Evolutionary conservation across 768 basidiomycete genomes (phyloP), one percentile per base, ranked within the genome.

Genomic region (Psilocybe subaeruginosa): DNA sequence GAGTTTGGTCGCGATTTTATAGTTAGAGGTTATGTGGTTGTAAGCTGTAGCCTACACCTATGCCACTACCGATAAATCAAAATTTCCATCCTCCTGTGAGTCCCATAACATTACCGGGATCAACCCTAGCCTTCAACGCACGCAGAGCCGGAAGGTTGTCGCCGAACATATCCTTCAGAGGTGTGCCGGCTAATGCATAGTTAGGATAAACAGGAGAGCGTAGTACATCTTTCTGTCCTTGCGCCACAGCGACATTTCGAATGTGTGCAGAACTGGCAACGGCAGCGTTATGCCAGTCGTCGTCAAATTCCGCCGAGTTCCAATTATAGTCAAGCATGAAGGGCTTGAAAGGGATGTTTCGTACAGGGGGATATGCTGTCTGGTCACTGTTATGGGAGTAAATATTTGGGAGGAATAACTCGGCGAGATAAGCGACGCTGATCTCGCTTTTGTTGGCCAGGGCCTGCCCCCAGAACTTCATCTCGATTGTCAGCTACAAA

Each of bases 11-110:
- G 23, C 23, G 23, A 23, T 23, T 23, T 23, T 23, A 23, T 23
- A 23, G 23, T 23, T 23, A 23, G 23, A 23, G 23, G 23, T 23
- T 23, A 23, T 23, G 23, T 23, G 23, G 23, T 23, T 23, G 23
- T 23, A 23, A 23, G 23, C 23, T 23, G 23, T 23, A 23, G 23
- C 23, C 23, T 23, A 23, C 23, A 8, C 12, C 14, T 6, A 14
- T 6, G 14, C 43, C 23, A 23, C 23, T 23, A 48, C 8, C 17
- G 27, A 31, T 27, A 27, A 30, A 8, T 16, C 49, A 80, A 46
- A 85, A 72, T 71, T 86, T 88, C 71, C 80, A 88, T 9, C 87
- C 88, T 4, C 87, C 88, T n/a, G 87, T 79, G 11, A 87, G 80
- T 12, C 79, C 81, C 87, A 91, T 90, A 47, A 89, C 77, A 65